These are phyloP conservation scores for Sclerotinia trifoliorum DNA, from an alignment of 2,329 filamentous ascomycete genomes.

Conservation along the genomic window DNA sequence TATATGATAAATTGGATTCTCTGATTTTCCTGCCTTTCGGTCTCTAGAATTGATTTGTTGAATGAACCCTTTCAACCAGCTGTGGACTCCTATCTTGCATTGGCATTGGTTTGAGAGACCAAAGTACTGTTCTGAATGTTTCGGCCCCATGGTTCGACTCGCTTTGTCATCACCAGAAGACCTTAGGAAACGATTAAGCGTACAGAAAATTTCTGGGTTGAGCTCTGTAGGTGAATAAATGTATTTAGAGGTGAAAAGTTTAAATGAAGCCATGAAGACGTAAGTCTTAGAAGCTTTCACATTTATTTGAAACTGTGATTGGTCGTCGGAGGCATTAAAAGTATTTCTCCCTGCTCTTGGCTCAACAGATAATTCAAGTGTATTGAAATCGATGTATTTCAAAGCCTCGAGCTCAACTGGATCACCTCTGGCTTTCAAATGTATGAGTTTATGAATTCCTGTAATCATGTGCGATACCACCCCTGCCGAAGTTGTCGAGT, in stretches of 20 bases:
- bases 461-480: neutral
- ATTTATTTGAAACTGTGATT: neutral
- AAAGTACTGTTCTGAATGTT: neutral
- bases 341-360: neutral
- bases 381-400: neutral
- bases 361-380: neutral
- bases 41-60: neutral
- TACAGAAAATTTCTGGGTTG: neutral
- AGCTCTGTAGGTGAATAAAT: neutral
- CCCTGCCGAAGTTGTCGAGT: neutral
- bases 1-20: neutral
- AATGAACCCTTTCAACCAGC: neutral
- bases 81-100: neutral
- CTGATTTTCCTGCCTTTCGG: neutral
- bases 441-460: neutral
- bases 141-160: too few relatives aligned
- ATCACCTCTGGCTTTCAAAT: neutral
- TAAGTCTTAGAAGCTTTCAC: neutral
- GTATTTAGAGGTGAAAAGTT: neutral
- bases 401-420: neutral
- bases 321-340: neutral
- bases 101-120: neutral
- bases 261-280: neutral
- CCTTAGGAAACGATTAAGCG: neutral
- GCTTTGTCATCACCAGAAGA: neutral